Evolutionary conservation across 140 eudicot species (phyloP), one percentile per base, ranked within the genome.

Genomic region (Cichorium intybus): DNA sequence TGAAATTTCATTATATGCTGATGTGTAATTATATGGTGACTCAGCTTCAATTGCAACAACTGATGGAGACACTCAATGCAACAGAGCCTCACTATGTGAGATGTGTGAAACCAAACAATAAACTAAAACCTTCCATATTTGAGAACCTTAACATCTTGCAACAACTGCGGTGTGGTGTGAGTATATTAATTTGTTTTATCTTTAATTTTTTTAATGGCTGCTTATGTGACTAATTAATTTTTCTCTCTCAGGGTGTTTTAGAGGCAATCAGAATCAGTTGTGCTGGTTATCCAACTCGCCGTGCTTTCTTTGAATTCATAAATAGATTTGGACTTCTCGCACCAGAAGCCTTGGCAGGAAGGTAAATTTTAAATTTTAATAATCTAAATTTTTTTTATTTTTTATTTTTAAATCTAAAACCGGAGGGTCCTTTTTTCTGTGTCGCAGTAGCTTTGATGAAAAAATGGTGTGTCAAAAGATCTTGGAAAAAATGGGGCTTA

Each of bases 201-300:
- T 51, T 8, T 49, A 23, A 34, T 0, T 54, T 4, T 43, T 22
- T 18, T 27, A 17, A 49, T 47, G 26, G 37, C 14, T 20, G 8
- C 37, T 22, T 50, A 43, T 34, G 52, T 27, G 58, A 57, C 72
- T 29, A 23, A 35, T 75, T n/a, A n/a, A n/a, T n/a, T n/a, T n/a
- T 49, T 4, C 53, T 69, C 55, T 47, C 81, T 37, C 77, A 93
- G 99, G 99, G 99, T 75, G 99, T 93, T 73, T 62, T 93, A 77
- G 99, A 93, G 86, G 99, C 99, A 79, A 93, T 93, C 76, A 81
- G 99, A 76, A 93, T 93, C 68, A 93, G 99, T 73, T 89, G 97
- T 80, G 99, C 99, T 31, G 99, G 99, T 35, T 93, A 77, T 71
- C 99, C 99, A 64, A 93, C 99, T 72, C 99, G 99, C 20, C 97